Conservation (phyloP, 176 grass and related monocot genomes). For the Triticum urartu region DNA sequence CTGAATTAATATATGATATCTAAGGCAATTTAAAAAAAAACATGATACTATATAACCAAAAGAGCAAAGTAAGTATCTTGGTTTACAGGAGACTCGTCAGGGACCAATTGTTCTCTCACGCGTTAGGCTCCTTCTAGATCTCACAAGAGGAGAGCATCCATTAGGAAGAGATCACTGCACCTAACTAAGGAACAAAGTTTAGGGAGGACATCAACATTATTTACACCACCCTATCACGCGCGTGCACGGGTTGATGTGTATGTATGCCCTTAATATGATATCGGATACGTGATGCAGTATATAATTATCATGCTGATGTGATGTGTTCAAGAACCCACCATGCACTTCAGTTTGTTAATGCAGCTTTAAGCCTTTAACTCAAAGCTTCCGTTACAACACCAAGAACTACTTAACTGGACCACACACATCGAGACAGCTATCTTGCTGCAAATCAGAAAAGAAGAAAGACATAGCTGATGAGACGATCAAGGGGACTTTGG, state of each 20-base stretch:
- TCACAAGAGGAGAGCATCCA: background rate
- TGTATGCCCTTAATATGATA: constrained; percentile 3
- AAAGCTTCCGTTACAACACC: constrained; percentile 12
- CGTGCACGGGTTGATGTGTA: constrained; percentile 20
- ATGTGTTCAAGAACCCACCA: constrained; percentile 13
- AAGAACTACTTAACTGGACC: background rate
- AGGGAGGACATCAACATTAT: background rate
- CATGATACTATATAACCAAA: background rate
- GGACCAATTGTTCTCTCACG: background rate
- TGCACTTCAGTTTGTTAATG: constrained; percentile 13
- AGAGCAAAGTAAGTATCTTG: too few species aligned
- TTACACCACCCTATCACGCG: background rate
- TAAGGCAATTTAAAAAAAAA: too few species aligned
- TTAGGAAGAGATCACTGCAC: background rate
- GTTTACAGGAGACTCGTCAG: too few species aligned
- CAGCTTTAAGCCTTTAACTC: constrained; percentile 22
- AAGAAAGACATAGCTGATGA: background rate
- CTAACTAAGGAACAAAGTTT: constrained; percentile 21
- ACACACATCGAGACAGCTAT: background rate
- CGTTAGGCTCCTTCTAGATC: background rate
- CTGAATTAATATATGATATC: background rate
- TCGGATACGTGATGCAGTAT: background rate
- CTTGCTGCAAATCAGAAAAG: background rate
- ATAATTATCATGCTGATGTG: constrained; percentile 17
- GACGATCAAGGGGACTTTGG: background rate